These are phyloP conservation scores for Entophlyctis helioformis DNA, from an alignment of 192 early-diverging fungal genomes.

Conservation along the genomic window DNA sequence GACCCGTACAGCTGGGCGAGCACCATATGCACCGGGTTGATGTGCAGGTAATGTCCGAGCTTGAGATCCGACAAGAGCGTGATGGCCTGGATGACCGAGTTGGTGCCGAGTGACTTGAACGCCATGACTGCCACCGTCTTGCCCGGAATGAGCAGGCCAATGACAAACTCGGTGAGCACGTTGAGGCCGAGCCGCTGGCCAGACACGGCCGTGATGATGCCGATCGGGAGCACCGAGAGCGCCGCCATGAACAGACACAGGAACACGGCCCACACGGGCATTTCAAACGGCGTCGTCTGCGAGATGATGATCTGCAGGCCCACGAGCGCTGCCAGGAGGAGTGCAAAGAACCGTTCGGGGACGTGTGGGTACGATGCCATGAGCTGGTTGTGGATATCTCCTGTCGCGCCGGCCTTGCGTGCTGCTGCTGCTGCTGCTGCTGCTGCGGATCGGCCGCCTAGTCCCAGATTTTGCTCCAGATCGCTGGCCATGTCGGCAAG, in stretches of 20 bases:
- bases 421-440: too few relatives aligned
- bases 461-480: too few relatives aligned
- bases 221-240: conserved; percentile 36
- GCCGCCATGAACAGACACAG: conserved; percentile 10
- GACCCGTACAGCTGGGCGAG: conserved; percentile 45
- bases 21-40: conserved; percentile 54
- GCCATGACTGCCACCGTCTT: conserved; percentile 71
- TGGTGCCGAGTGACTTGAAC: conserved; percentile 80
- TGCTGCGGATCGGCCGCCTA: too few relatives aligned
- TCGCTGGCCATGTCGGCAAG: too few relatives aligned
- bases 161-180: conserved; percentile 76
- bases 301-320: conserved; percentile 34
- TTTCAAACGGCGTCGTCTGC: conserved; percentile 37
- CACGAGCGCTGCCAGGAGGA: conserved; percentile 26
- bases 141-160: conserved; percentile 69
- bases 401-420: conserved; percentile 19
- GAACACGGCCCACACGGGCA: conserved; percentile 63
- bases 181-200: conserved; percentile 69
- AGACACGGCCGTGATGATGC: conserved; percentile 69
- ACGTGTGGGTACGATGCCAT: conserved; percentile 67
- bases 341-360: conserved; percentile 47
- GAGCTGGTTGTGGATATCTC: conserved; percentile 56
- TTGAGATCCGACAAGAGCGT: conserved; percentile 64
- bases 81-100: conserved; percentile 66
- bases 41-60: conserved; percentile 66